Base-by-base conservation (phyloP, 1,284 basidiomycete genomes). In the Cutaneotrichosporon sp. region DNA sequence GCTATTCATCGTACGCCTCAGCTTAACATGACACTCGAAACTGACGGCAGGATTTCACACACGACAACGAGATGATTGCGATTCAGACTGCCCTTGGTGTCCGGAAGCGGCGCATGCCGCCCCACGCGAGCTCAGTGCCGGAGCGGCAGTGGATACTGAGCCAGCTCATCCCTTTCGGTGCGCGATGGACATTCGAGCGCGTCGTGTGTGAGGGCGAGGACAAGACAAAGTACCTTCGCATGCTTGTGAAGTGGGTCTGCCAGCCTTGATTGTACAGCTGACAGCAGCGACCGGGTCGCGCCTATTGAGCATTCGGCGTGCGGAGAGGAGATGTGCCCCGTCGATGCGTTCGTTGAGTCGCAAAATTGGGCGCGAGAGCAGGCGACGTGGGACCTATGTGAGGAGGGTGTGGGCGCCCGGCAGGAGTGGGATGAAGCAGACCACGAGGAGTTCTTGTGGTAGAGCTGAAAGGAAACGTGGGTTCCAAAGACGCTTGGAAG, bases 61-160 rank as follows among this genome's bases (percentile, higher is more conserved):
- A 90, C 67, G 88, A 90, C 67, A 84, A 88, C 68, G 78, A 86
- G 63, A 86, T 91, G 81, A 76, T 87, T 33, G 82, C 86, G 35
- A 84, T 90, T 54, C 84, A 82, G 51, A 71, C 82, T n/a, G 85
- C 87, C 0, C 69, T 90, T 46, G 86, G 87, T 14, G 76, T 90
- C 16, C 84, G 87, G 70, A 70, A 62, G 22, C 29, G 54, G 19
- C 38, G 42, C 16, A 33, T 47, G 37, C 52, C 52, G 6, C 33
- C 42, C 2, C 9, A 16, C 35, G 26, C n/a, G 5, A 11, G 16
- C 26, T 3, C 6, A 4, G 42, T 44, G 4, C 42, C 42, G 5
- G 16, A 4, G 9, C 42, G 42, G 5, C 17, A 31, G 5, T 44
- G 42, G 42, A 26, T 41, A 4, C 20, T 32, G 12, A 22, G 39